phyloP scores from a whole-genome alignment of 176 grass and related monocot species.

The Alloteropsis semialata region DNA sequence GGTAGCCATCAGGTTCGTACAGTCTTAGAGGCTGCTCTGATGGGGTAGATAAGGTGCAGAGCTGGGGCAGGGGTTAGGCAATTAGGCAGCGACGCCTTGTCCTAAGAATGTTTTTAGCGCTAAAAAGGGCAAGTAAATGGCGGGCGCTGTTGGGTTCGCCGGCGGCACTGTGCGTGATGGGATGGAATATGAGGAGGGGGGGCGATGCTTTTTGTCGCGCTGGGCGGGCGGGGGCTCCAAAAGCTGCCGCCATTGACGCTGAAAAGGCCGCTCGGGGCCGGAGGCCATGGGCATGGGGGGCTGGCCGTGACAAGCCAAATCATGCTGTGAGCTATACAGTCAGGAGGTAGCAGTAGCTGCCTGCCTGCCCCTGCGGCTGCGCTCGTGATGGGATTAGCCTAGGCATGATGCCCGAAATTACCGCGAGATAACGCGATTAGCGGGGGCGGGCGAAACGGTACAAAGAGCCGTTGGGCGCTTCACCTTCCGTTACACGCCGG shows the following conservation, averaged over 20 bases:
- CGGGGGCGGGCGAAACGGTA: too few species aligned
- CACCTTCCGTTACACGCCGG: too few species aligned
- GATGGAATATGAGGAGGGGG: conserved; percentile 33
- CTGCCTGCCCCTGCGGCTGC: conserved; percentile 3
- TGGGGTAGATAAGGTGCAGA: background rate
- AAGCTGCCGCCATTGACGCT: conserved; percentile 52
- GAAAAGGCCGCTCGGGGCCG: conserved; percentile 52
- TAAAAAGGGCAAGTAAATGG: conserved; percentile 13
- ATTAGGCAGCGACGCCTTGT: conserved; percentile 33
- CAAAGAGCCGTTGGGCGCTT: too few species aligned
- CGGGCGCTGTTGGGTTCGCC: background rate
- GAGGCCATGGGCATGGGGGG: background rate
- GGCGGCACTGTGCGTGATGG: conserved; percentile 24
- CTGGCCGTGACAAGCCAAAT: conserved; percentile 56
- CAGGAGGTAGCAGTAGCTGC: too few species aligned
- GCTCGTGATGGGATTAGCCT: conserved; percentile 49
- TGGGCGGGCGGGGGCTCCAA: background rate
- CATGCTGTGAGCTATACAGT: conserved; percentile 34
- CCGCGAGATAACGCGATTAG: too few species aligned
- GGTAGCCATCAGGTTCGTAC: background rate
- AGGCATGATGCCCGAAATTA: conserved; percentile 51
- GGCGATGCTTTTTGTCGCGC: conserved; percentile 51
- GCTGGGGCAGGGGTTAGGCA: background rate
- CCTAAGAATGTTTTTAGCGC: conserved; percentile 6
- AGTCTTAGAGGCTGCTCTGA: background rate